Evolutionary conservation across 306 rosid species (phyloP).

Genomic region (Cicer judaicum): DNA sequence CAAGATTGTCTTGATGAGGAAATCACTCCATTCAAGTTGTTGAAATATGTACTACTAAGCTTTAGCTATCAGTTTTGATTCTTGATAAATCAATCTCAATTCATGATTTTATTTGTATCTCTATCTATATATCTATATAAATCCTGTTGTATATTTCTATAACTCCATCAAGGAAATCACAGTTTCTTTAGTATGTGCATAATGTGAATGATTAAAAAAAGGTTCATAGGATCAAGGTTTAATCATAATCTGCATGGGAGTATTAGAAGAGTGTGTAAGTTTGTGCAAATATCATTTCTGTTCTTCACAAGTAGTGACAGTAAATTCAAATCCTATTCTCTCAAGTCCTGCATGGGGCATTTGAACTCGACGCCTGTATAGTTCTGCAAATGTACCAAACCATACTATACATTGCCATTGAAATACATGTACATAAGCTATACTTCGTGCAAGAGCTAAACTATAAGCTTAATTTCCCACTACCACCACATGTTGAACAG

Average conservation of each 20-base stretch:
- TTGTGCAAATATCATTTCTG: slow-evolving; percentile 10
- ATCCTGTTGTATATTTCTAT: too few relatives aligned
- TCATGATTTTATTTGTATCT: too few relatives aligned
- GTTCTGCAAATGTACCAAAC: slow-evolving; percentile 22
- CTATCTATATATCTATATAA: too few relatives aligned
- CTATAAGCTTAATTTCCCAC: slow-evolving; percentile 71
- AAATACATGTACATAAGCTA: slow-evolving; percentile 22
- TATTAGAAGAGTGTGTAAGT: background rate
- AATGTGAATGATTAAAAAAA: background rate
- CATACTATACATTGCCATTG: slow-evolving; percentile 40
- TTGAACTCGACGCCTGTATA: slow-evolving; percentile 21
- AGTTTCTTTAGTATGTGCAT: background rate
- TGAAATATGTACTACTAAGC: too few relatives aligned
- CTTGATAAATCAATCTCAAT: too few relatives aligned
- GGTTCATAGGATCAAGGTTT: too few relatives aligned
- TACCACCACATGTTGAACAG: slow-evolving; percentile 78
- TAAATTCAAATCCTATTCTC: slow-evolving; percentile 16
- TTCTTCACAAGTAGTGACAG: slow-evolving; percentile 2
- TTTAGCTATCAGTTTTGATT: too few relatives aligned
- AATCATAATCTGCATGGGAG: background rate
- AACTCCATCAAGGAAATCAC: too few relatives aligned
- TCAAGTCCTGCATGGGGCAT: slow-evolving; percentile 6
- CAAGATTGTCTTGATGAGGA: too few relatives aligned
- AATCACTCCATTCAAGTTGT: too few relatives aligned
- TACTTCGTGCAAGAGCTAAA: slow-evolving; percentile 43